Evolutionary conservation across 768 basidiomycete genomes (phyloP).

Genomic region (Hericium coralloides): DNA sequence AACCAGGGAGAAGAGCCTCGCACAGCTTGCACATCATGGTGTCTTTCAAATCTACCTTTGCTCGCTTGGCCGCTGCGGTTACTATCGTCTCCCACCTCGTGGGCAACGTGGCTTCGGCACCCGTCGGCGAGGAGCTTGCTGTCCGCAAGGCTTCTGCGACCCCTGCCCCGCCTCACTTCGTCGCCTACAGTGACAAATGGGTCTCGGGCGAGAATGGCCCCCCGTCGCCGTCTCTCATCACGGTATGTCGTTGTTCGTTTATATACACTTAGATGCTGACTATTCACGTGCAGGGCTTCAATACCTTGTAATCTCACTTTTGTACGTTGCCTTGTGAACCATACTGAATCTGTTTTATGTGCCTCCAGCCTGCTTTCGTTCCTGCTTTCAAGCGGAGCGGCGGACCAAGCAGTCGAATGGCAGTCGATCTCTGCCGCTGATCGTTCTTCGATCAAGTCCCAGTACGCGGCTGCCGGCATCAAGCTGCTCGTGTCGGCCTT

Average conservation of each 20-base stretch:
- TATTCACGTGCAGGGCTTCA: constrained; percentile 21
- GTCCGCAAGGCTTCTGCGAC: constrained; percentile 1
- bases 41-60: neutral
- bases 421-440: constrained; percentile 27
- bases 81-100: neutral
- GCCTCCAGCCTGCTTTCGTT: constrained; percentile 31
- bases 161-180: constrained; percentile 29
- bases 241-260: constrained; percentile 16
- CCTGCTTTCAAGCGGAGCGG: constrained; percentile 30
- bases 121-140: neutral
- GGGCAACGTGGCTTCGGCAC: neutral
- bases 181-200: constrained; percentile 30
- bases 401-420: constrained; percentile 40
- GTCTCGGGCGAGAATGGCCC: constrained; percentile 31
- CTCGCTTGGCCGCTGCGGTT: neutral
- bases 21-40: neutral
- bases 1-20: too few species aligned
- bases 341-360: too few species aligned
- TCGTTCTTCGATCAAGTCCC: constrained; percentile 32
- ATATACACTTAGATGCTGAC: neutral
- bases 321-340: neutral
- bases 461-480: constrained; percentile 48
- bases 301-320: constrained; percentile 22
- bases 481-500: constrained; percentile 50
- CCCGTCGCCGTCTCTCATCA: constrained; percentile 23